phyloP scores from a whole-genome alignment of 257 asterid genomes.

The Apocynum venetum region DNA sequence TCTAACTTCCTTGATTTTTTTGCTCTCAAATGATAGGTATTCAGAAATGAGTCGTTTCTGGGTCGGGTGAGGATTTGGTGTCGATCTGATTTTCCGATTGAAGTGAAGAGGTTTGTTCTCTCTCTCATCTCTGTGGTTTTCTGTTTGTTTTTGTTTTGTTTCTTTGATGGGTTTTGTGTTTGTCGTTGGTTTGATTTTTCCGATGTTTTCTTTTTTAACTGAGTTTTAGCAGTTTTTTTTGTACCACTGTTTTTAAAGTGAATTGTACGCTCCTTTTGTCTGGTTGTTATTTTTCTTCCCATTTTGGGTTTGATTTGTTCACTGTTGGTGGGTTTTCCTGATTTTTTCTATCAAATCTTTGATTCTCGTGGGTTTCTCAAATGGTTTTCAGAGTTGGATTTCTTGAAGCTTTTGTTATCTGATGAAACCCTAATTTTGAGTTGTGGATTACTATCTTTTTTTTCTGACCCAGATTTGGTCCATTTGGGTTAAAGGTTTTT shows the following conservation, averaged over 20 bases:
- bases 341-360: background rate
- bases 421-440: slow-evolving; percentile 54
- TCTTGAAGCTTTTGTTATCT: background rate
- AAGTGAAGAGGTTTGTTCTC: background rate
- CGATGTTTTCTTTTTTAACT: background rate
- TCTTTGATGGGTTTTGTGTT: background rate
- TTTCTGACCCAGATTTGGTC: slow-evolving; percentile 7
- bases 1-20: background rate
- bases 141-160: background rate
- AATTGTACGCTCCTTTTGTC: background rate
- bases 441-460: background rate
- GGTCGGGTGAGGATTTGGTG: background rate
- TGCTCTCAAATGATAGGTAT: slow-evolving; percentile 3
- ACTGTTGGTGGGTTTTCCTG: background rate
- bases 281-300: background rate
- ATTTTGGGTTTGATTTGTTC: slow-evolving; percentile 10
- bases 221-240: background rate
- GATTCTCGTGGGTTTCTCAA: background rate
- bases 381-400: background rate
- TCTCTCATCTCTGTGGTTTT: background rate
- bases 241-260: background rate
- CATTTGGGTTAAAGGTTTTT: background rate
- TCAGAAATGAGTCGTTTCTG: background rate
- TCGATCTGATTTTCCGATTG: slow-evolving; percentile 8
- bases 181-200: background rate